A percentile compares a stretch with the other conserved stretches of the same genome.
phyloP scores from a whole-genome alignment of 2,329 filamentous ascomycete genomes.

The Paecilomyces sp. region DNA sequence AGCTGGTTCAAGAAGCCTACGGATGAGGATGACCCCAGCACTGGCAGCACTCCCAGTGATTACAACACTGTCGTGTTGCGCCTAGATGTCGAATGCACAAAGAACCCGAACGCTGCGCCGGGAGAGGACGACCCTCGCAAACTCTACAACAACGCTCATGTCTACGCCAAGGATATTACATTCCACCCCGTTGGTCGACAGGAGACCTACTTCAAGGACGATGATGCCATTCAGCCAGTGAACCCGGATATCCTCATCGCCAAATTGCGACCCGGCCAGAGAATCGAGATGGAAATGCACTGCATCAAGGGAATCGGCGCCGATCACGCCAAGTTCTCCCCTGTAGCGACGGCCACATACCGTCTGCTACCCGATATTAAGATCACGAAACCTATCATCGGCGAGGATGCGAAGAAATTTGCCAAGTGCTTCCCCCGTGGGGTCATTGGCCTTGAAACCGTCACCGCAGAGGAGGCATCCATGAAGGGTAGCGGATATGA shows the following conservation, averaged over 20 bases:
- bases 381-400: conserved; percentile 77
- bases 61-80: conserved; percentile 80
- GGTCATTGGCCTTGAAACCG: conserved; percentile 71
- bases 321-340: conserved; percentile 96
- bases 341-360: conserved; percentile 91
- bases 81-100: conserved; percentile 72
- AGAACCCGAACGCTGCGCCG: conserved; percentile 63
- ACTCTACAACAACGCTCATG: conserved; percentile 77
- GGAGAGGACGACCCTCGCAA: conserved; percentile 74
- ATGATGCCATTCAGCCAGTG: conserved; percentile 62
- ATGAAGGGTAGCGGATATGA: conserved; percentile 58
- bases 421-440: conserved; percentile 80
- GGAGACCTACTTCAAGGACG: conserved; percentile 57
- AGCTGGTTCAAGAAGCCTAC: conserved; percentile 71
- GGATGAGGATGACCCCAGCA: conserved; percentile 50
- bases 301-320: conserved; percentile 90
- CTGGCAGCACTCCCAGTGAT: conserved; percentile 53
- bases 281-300: conserved; percentile 80
- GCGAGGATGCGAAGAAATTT: conserved; percentile 82
- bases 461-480: conserved; percentile 60
- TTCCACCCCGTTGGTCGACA: conserved; percentile 74
- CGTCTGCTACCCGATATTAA: conserved; percentile 81
- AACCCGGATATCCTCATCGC: conserved; percentile 92
- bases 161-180: conserved; percentile 70
- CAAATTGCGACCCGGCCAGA: conserved; percentile 86